Conservation (phyloP, 2,329 filamentous ascomycete genomes). For the Talaromyces sp. region DNA sequence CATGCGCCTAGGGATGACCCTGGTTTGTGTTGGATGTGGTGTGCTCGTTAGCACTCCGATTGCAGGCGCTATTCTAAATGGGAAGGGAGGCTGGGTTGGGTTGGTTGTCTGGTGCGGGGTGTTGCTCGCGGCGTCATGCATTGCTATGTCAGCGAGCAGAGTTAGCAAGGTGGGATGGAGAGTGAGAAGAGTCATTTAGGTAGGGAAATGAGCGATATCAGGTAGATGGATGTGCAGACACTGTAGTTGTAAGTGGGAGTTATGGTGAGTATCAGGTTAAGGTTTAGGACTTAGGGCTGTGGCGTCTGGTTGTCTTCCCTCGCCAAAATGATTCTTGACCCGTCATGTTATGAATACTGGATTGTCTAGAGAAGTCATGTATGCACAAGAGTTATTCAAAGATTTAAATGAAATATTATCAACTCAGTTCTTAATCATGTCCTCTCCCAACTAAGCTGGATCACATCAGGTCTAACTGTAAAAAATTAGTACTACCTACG, state of each 20-base stretch:
- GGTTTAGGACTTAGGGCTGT: not conserved
- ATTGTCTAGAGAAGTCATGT: not conserved
- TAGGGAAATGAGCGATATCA: not conserved
- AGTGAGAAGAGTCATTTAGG: not conserved
- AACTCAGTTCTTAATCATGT: not conserved
- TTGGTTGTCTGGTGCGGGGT: not conserved
- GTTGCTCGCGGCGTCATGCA: not conserved
- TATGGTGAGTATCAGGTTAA: not conserved
- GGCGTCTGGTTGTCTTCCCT: not conserved
- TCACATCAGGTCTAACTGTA: not conserved
- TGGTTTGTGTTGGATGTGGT: conserved; percentile 1
- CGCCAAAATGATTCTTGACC: not conserved
- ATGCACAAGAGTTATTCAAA: not conserved
- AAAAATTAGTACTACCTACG: too few relatives aligned
- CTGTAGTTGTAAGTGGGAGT: not conserved
- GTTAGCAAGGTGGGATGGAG: conserved; percentile 2
- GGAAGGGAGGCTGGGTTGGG: not conserved
- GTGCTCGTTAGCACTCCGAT: conserved; percentile 11
- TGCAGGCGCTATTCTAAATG: conserved; percentile 8
- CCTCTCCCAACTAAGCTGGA: not conserved
- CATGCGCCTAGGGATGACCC: conserved; percentile 2
- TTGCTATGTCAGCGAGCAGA: conserved; percentile 1
- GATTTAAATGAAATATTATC: not conserved
- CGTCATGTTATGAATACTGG: not conserved
- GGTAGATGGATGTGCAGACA: not conserved